Percentiles rank a stretch among this genome's conserved stretches.
phyloP scores from a whole-genome alignment of 495 filamentous ascomycete genomes.

The Apodospora peruviana region DNA sequence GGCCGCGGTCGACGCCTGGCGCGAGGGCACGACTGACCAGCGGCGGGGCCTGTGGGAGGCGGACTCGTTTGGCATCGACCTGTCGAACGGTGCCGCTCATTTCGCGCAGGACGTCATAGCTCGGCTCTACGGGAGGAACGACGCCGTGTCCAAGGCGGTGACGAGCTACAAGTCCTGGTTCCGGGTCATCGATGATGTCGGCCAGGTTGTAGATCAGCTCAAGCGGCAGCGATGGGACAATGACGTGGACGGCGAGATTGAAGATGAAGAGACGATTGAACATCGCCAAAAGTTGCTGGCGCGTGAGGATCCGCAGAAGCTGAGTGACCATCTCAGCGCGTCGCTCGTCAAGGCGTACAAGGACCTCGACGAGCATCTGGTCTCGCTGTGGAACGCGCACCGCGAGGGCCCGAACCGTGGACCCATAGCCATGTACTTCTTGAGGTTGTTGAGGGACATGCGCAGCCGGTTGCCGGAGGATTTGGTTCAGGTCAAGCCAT shows the following conservation, averaged over 20 bases:
- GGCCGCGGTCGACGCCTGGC: conserved; percentile 47
- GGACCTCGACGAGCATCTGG: conserved; percentile 52
- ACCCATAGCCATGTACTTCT: conserved; percentile 60
- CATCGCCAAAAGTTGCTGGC: conserved; percentile 58
- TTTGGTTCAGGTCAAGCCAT: conserved; percentile 31
- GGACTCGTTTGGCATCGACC: conserved; percentile 40
- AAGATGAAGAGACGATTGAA: conserved; percentile 69
- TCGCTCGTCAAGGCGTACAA: conserved; percentile 54
- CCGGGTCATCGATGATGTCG: conserved; percentile 53
- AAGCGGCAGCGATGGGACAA: conserved; percentile 69
- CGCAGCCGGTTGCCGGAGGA: conserved; percentile 53
- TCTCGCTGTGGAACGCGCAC: conserved; percentile 37
- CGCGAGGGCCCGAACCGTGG: conserved; percentile 39
- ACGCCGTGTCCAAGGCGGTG: conserved; percentile 54
- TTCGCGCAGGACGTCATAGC: conserved; percentile 41
- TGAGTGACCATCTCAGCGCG: conserved; percentile 56
- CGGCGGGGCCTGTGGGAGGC: conserved; percentile 57
- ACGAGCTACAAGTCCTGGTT: conserved; percentile 64
- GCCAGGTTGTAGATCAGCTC: conserved; percentile 58
- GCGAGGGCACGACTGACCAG: conserved; percentile 37
- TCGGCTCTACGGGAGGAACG: conserved; percentile 58
- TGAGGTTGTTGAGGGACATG: conserved; percentile 73
- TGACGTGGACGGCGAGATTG: conserved; percentile 65
- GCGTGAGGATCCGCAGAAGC: conserved; percentile 61
- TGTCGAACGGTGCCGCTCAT: conserved; percentile 36